phyloP scores from a whole-genome alignment of 2,329 filamentous ascomycete genomes.

The Fusarium albidum region DNA sequence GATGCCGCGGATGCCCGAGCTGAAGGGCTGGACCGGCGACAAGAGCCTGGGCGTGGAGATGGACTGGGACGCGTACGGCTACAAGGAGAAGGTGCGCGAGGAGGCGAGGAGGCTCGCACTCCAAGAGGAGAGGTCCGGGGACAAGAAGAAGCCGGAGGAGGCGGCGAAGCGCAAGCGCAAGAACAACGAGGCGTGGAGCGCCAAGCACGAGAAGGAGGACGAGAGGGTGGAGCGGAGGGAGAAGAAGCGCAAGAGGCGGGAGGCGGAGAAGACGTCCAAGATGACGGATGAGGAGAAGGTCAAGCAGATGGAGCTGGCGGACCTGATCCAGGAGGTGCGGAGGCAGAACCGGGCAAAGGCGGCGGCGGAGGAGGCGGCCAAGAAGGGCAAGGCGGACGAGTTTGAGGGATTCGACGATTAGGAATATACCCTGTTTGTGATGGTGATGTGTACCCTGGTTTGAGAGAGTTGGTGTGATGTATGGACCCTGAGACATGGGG shows the following conservation, averaged over 20 bases:
- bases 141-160: constrained; percentile 51
- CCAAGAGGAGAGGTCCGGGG: constrained; percentile 53
- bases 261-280: constrained; percentile 67
- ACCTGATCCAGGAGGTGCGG: constrained; percentile 71
- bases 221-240: constrained; percentile 68
- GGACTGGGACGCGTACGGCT: constrained; percentile 73
- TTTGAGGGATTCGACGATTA: constrained; percentile 68
- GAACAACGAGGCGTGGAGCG: constrained; percentile 76
- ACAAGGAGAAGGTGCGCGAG: constrained; percentile 77
- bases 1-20: constrained; percentile 93
- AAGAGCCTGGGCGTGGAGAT: constrained; percentile 68
- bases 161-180: constrained; percentile 64
- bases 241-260: constrained; percentile 69
- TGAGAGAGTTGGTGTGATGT: too few relatives aligned
- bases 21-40: constrained; percentile 76
- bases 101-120: constrained; percentile 68
- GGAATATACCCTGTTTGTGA: constrained; percentile 40
- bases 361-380: constrained; percentile 38
- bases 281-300: constrained; percentile 77
- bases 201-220: constrained; percentile 72
- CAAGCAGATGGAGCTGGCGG: constrained; percentile 68
- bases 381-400: constrained; percentile 55
- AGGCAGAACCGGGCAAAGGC: constrained; percentile 59
- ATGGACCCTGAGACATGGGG: too few relatives aligned
- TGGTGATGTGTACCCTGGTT: too few relatives aligned